Base-by-base conservation (phyloP, 2,329 filamentous ascomycete species). In the Tetracladium maxilliforme region DNA sequence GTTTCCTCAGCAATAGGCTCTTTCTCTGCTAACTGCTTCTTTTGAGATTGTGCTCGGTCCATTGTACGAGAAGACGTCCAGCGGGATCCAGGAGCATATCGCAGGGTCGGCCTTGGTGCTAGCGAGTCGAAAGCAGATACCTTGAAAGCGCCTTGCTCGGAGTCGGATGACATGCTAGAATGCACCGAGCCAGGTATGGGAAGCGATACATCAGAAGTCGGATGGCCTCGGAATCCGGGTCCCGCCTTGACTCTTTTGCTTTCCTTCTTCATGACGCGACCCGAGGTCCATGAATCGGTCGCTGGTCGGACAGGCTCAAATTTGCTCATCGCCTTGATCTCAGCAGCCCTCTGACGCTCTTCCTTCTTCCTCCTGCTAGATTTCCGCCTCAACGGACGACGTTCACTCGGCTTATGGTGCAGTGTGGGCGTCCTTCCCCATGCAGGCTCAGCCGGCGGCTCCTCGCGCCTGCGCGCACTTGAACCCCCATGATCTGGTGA, bases 261-360 rank as follows among this genome's bases (percentile, higher is more conserved):
- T 36, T 82, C 65, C 47, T 59, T 58, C 59, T 61, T 68, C 41
- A 63, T 49, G 3, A 61, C 65, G 30, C 69, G 64, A 22, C 78
- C 63, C 22, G 70, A 57, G 26, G 64, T 64, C 46, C 64, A 67
- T 16, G 61, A 56, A 31, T 73, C 64, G 23, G 64, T 62, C 8
- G 64, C 63, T 6, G 73, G 61, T 25, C 79, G 68, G 31, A 72
- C 54, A 6, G 80, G 72, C 36, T 75, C 65, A 32, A 64, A 66
- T 20, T 70, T 68, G 42, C 70, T 79, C 78, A 94, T 81, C 27
- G 81, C 73, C 44, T 75, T 80, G 43, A 94, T 84, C 51, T 93
- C 83, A 33, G 81, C 81, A 50, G 93, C 86, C 29, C 87, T 68
- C 30, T 77, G 64, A 43, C 71, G 69, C 33, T 92, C 80, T 33